Conservation (phyloP, 352 stramenopile genomes). For the Phytophthora ramorum region DNA sequence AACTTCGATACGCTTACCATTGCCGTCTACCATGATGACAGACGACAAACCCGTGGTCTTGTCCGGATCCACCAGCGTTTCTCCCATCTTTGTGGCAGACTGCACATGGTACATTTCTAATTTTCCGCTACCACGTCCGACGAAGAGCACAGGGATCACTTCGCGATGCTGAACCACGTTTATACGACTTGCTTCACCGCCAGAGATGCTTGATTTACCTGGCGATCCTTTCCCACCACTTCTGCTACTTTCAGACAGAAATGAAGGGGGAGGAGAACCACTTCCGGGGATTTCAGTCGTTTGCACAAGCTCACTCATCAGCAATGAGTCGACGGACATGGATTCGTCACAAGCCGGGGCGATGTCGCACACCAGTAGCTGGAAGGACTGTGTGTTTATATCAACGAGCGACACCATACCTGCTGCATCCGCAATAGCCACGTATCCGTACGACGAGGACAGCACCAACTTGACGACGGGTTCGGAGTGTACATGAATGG, state of each 20-base stretch:
- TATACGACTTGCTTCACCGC: constrained; percentile 10
- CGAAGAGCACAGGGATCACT: constrained; percentile 69
- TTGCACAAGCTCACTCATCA: constrained; percentile 74
- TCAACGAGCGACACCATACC: constrained; percentile 72
- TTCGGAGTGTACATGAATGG: constrained; percentile 64
- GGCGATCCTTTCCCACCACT: constrained; percentile 24
- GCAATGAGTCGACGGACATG: constrained; percentile 63
- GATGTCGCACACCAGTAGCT: constrained; percentile 68
- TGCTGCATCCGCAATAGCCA: constrained; percentile 58
- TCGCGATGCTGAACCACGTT: constrained; percentile 51
- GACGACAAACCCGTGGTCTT: constrained; percentile 56
- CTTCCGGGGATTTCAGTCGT: constrained; percentile 60
- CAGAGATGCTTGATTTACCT: neutral
- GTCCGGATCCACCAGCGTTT: constrained; percentile 58
- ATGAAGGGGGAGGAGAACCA: constrained; percentile 10
- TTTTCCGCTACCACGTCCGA: constrained; percentile 70
- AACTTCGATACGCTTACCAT: constrained; percentile 55
- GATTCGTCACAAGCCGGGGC: constrained; percentile 45
- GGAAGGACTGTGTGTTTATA: constrained; percentile 53
- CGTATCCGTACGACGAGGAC: constrained; percentile 56
- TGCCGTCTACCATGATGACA: constrained; percentile 65
- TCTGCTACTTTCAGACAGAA: constrained; percentile 6
- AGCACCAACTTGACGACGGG: constrained; percentile 60
- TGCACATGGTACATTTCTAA: constrained; percentile 82
- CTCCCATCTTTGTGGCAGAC: constrained; percentile 69